Conservation (phyloP, 2,329 filamentous ascomycete species). For the Mycosphaerella arachidis region DNA sequence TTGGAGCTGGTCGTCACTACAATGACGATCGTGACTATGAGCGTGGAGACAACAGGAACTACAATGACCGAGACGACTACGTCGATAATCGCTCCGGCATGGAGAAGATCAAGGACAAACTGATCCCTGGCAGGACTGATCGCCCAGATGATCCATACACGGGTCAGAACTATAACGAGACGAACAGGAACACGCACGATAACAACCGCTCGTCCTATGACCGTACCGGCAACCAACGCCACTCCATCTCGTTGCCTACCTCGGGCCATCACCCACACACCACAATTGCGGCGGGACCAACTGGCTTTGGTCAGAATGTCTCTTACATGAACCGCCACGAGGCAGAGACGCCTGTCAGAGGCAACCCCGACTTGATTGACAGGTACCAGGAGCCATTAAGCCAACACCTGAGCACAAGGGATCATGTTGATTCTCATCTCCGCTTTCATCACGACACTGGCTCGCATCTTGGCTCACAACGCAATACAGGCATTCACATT, state of each 20-base stretch:
- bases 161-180: constrained; percentile 1
- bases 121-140: background rate
- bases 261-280: background rate
- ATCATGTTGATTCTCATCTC: background rate
- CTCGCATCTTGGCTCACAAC: background rate
- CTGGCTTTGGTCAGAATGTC: constrained; percentile 2
- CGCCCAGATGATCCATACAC: constrained; percentile 2
- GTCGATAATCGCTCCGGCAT: background rate
- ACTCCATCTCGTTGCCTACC: background rate
- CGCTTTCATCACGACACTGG: background rate
- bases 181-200: background rate
- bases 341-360: constrained; percentile 1
- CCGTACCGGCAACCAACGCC: background rate
- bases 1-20: background rate
- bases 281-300: background rate
- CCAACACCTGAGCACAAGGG: background rate
- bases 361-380: background rate
- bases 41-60: background rate
- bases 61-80: background rate
- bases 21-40: background rate
- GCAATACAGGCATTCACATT: background rate
- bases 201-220: background rate
- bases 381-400: background rate
- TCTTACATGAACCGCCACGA: constrained; percentile 2
- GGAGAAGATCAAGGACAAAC: background rate